phyloP scores from a whole-genome alignment of 495 filamentous ascomycete species.

The Neurospora pannonica region DNA sequence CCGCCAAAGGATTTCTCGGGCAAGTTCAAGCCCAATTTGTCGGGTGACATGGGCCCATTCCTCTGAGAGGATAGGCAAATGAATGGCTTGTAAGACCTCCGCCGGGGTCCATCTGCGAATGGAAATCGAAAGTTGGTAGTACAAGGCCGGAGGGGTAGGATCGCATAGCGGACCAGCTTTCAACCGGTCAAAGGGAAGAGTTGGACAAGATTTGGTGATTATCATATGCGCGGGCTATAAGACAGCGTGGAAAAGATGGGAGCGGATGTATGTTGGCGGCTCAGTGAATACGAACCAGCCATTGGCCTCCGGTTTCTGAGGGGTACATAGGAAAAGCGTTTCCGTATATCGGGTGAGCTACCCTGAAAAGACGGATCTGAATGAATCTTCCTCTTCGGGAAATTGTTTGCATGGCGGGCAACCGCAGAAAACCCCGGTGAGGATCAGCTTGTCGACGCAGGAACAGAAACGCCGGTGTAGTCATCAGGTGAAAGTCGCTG shows the following conservation, averaged over 20 bases:
- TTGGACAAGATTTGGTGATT: not conserved
- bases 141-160: not conserved
- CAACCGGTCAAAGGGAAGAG: not conserved
- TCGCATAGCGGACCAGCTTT: not conserved
- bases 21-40: not conserved
- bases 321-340: not conserved
- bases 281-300: not conserved
- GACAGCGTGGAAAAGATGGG: not conserved
- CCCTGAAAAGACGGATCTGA: not conserved
- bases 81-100: not conserved
- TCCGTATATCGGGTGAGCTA: not conserved
- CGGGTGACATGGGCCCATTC: not conserved
- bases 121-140: not conserved
- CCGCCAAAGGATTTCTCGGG: not conserved
- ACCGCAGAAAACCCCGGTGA: not conserved
- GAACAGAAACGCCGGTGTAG: not conserved
- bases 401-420: not conserved
- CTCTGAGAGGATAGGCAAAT: not conserved
- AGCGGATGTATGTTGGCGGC: not conserved
- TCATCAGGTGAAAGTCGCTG: not conserved
- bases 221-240: not conserved
- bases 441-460: not conserved
- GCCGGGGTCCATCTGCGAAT: not conserved
- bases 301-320: not conserved
- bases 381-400: not conserved